phyloP scores from a whole-genome alignment of 768 basidiomycete species.

The Hypholoma sublateritium region DNA sequence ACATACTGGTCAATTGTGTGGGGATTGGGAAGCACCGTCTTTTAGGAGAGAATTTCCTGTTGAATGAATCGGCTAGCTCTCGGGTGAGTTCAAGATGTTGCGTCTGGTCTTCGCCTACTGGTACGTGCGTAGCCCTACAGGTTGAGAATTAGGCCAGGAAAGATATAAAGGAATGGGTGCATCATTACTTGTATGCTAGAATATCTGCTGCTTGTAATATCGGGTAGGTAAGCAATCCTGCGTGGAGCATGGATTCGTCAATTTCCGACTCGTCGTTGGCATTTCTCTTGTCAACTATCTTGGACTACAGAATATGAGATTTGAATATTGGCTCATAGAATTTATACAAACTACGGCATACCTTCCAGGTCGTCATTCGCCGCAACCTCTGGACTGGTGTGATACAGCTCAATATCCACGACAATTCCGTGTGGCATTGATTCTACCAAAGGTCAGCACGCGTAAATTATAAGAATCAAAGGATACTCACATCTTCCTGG shows the following conservation, averaged over 20 bases:
- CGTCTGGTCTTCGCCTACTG: slow-evolving; percentile 94
- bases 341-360: slow-evolving; percentile 23
- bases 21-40: slow-evolving; percentile 72
- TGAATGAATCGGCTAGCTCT: slow-evolving; percentile 83
- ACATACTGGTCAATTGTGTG: slow-evolving; percentile 70
- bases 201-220: slow-evolving; percentile 94
- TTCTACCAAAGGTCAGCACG: slow-evolving; percentile 48
- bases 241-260: slow-evolving; percentile 78
- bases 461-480: neutral
- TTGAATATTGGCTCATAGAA: neutral
- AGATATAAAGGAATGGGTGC: neutral
- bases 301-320: slow-evolving; percentile 46
- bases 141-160: neutral
- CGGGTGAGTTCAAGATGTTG: slow-evolving; percentile 91
- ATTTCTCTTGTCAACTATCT: slow-evolving; percentile 73
- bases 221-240: slow-evolving; percentile 90
- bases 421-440: slow-evolving; percentile 78
- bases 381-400: slow-evolving; percentile 80
- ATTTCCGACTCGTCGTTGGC: slow-evolving; percentile 74
- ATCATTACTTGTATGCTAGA: slow-evolving; percentile 71
- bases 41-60: slow-evolving; percentile 54
- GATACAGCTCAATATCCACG: slow-evolving; percentile 88
- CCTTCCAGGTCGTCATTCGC: slow-evolving; percentile 98
- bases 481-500: slow-evolving; percentile 77
- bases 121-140: slow-evolving; percentile 83